phyloP scores from a whole-genome alignment of 2,329 filamentous ascomycete genomes.

The Tolypocladium nubicola region DNA sequence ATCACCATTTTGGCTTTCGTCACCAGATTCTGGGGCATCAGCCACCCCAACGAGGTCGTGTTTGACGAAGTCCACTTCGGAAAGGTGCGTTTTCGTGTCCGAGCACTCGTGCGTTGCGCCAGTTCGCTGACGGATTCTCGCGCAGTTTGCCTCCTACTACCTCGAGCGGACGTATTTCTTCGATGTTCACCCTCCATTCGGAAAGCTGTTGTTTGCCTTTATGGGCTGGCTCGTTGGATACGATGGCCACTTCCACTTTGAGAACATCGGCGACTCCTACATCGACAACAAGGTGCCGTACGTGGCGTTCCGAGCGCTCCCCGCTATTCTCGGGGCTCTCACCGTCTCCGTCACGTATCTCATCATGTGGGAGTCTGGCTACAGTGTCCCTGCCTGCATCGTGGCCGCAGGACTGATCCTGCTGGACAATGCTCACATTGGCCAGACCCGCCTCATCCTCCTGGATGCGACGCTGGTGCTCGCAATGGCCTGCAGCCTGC shows the following conservation, averaged over 20 bases:
- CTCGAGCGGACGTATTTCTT: slow-evolving; percentile 98
- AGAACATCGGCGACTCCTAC: slow-evolving; percentile 98
- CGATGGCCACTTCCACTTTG: slow-evolving; percentile 94
- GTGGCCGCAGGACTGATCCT: slow-evolving; percentile 78
- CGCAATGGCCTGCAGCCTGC: slow-evolving; percentile 88
- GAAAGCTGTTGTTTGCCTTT: slow-evolving; percentile 93
- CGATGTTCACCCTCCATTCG: slow-evolving; percentile 96
- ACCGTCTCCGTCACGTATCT: slow-evolving; percentile 91
- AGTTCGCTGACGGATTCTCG: neutral
- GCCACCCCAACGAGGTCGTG: slow-evolving; percentile 89
- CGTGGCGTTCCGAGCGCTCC: slow-evolving; percentile 88
- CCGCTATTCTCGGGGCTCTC: slow-evolving; percentile 80
- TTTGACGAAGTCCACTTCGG: slow-evolving; percentile 99
- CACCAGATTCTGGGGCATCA: slow-evolving; percentile 93
- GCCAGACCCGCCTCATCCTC: slow-evolving; percentile 88
- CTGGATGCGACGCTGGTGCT: slow-evolving; percentile 90
- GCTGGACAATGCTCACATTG: slow-evolving; percentile 96
- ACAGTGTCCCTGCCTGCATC: slow-evolving; percentile 86
- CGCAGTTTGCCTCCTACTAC: slow-evolving; percentile 66
- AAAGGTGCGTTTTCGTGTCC: slow-evolving; percentile 55
- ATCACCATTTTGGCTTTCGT: slow-evolving; percentile 79
- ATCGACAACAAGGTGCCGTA: slow-evolving; percentile 95
- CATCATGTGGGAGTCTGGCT: slow-evolving; percentile 99
- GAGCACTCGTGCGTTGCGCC: neutral
- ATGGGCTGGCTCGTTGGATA: slow-evolving; percentile 98